Base-by-base conservation (phyloP, 768 basidiomycete species). In the Chalciporus sphaerocephalus region DNA sequence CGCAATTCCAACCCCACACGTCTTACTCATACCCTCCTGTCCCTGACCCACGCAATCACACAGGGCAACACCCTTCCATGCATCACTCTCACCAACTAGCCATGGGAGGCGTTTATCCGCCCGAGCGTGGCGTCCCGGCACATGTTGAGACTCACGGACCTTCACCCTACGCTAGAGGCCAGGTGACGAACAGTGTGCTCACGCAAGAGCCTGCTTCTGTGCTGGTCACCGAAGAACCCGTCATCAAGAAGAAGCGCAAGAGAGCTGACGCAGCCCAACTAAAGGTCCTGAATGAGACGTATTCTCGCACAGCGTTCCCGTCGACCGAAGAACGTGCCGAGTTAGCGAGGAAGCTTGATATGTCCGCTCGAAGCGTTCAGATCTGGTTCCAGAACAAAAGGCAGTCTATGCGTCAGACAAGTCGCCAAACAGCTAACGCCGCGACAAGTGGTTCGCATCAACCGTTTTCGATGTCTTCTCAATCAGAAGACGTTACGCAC, bases 361-460 rank as follows among this genome's bases (percentile, higher is more conserved):
- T 92, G 89, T 81, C 85, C 38, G 78, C 89, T 32, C 71, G 89
- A 51, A 88, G 85, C 53, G 89, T 92, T 47, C 89, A 92, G 63
- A 91, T 92, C 46, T 92, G 89, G 87, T 90, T 90, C 71, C 87
- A 90, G 69, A 90, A 90, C 60, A 89, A 89, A 67, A 73, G 87
- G 45, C 87, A 90, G 60, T 83, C 85, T 7, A 86, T 85, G 83
- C 74, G 85, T 42, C 85, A 88, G 64, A 85, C 83, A 11, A 81
- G 80, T 53, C 79, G 84, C 45, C 84, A 87, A 64, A 69, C 69
- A 28, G 60, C 80, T 4, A 72, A 74, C 39, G 68, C 74, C 47
- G 65, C 68, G 40, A 65, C 68, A 30, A 65, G 72, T 25, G 62
- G 64, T 32, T 58, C 73, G 23, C 80, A 81, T 50, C 78, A 76